Percentiles rank a stretch among this genome's conserved stretches.
These are phyloP conservation scores for Malus asiatica DNA, from an alignment of 306 rosid species.

Conservation along the genomic window DNA sequence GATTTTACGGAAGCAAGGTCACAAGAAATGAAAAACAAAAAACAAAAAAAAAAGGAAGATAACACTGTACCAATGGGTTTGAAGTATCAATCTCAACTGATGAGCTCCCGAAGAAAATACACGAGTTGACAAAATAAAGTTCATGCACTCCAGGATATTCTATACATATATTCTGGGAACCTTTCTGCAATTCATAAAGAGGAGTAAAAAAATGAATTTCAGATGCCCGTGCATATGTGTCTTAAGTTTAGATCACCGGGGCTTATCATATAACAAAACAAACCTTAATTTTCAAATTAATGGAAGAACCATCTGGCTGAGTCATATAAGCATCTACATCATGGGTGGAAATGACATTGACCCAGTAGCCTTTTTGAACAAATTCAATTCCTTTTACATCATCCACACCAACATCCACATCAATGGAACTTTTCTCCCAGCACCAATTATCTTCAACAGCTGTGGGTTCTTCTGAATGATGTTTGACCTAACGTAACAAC, in stretches of 20 bases:
- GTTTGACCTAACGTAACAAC: slow-evolving; percentile 59
- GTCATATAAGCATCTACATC: slow-evolving; percentile 69
- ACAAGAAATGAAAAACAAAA: background rate
- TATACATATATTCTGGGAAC: slow-evolving; percentile 71
- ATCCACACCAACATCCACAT: slow-evolving; percentile 70
- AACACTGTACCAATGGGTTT: slow-evolving; percentile 50
- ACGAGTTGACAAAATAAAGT: slow-evolving; percentile 63
- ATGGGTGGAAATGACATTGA: slow-evolving; percentile 74
- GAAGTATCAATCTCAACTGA: slow-evolving; percentile 63
- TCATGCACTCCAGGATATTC: slow-evolving; percentile 88
- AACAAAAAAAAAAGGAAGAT: slow-evolving; percentile 1
- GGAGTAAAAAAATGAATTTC: slow-evolving; percentile 20
- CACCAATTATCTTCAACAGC: slow-evolving; percentile 77
- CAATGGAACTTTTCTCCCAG: slow-evolving; percentile 73
- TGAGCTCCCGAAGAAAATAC: slow-evolving; percentile 89
- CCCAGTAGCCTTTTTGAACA: slow-evolving; percentile 86
- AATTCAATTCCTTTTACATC: slow-evolving; percentile 64
- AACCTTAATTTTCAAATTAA: slow-evolving; percentile 71
- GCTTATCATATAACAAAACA: slow-evolving; percentile 6
- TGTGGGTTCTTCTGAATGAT: slow-evolving; percentile 35
- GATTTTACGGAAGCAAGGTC: background rate
- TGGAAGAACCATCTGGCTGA: slow-evolving; percentile 58
- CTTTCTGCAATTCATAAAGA: slow-evolving; percentile 68
- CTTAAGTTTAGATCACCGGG: slow-evolving; percentile 8
- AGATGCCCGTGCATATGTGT: slow-evolving; percentile 6